Percentiles rank a stretch among this genome's conserved stretches.
phyloP scores from a whole-genome alignment of 371 early-diverging fungal species.

The Lichtheimia hyalospora region DNA sequence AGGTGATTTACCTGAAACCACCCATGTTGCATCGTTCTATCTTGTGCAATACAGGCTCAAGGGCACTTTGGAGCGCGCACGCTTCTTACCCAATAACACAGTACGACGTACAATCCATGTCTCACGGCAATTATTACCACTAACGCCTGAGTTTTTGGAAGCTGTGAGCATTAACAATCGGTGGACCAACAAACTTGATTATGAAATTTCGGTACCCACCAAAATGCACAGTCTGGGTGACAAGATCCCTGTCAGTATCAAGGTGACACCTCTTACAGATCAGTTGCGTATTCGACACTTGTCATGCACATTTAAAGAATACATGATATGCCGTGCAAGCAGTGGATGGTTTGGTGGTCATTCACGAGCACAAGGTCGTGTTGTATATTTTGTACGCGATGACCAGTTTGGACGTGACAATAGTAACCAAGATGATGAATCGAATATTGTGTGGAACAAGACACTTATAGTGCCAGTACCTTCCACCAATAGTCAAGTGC shows the following conservation, averaged over 20 bases:
- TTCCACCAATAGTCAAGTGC: conserved; percentile 20
- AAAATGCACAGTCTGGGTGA: conserved; percentile 40
- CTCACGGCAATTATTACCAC: conserved; percentile 26
- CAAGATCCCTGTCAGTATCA: conserved; percentile 33
- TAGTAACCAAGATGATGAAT: conserved; percentile 2
- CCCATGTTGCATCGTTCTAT: conserved; percentile 31
- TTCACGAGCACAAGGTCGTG: conserved; percentile 31
- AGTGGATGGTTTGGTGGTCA: conserved; percentile 31
- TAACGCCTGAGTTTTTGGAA: conserved; percentile 31
- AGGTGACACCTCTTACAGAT: conserved; percentile 30
- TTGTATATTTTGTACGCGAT: conserved; percentile 27
- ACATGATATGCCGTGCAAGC: conserved; percentile 32
- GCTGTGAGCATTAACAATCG: conserved; percentile 33
- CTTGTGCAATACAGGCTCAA: conserved; percentile 41
- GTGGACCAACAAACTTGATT: conserved; percentile 44
- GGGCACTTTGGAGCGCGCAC: conserved; percentile 34
- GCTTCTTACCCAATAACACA: conserved; percentile 30
- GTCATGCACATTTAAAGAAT: conserved; percentile 42
- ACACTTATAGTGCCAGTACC: conserved; percentile 26
- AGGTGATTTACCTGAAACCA: conserved; percentile 42
- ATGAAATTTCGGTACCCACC: conserved; percentile 41
- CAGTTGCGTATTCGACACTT: conserved; percentile 28
- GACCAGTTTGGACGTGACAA: conserved; percentile 21
- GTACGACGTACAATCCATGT: conserved; percentile 18
- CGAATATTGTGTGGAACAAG: conserved; percentile 31